Evolutionary conservation across 2,329 filamentous ascomycete species (phyloP), one percentile per base, ranked within the genome.

Genomic region (Monilinia polystroma): DNA sequence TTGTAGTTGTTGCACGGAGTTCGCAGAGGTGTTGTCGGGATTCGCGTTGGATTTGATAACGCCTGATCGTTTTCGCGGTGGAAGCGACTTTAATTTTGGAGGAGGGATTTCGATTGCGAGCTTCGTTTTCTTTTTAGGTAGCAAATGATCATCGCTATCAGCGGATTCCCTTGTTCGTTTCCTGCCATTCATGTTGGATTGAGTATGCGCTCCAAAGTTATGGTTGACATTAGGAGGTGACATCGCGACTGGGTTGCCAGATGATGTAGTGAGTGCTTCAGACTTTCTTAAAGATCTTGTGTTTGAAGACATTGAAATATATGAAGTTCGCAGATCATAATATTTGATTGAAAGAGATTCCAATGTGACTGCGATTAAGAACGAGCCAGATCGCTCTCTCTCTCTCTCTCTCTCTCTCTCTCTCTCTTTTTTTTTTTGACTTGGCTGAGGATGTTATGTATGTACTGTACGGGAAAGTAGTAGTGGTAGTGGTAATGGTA

Each of bases 31-130:
- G 8, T 77, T 74, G 63, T 72, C 72, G 66, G 71, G 68, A 53
- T 71, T 69, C 68, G 68, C 69, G 68, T 73, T 71, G 47, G 69
- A 67, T 63, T 70, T 69, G 68, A 72, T 68, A 64, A 71, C 63
- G 66, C 68, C 68, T 52, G 70, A 68, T 67, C 67, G 63, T 53
- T 66, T 71, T 66, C 69, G 70, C 58, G 68, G 67, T 55, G 29
- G 57, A 52, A 49, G 64, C 55, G 43, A 63, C 51, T 54, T 65
- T 66, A 55, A 75, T 72, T 68, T 76, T 74, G 6, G 79, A 69
- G 58, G 45, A 6, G 82, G 76, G 58, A 86, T 84, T 72, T 86
- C 84, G 70, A 85, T 82, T 32, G 82, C 78, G 71, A 86, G 82
- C 68, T 81, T 79, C 64, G 81, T 76, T 75, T 79, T 82, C 77